Conservation (phyloP, 108 stramenopile genomes). For the Cyclotella atomus region DNA sequence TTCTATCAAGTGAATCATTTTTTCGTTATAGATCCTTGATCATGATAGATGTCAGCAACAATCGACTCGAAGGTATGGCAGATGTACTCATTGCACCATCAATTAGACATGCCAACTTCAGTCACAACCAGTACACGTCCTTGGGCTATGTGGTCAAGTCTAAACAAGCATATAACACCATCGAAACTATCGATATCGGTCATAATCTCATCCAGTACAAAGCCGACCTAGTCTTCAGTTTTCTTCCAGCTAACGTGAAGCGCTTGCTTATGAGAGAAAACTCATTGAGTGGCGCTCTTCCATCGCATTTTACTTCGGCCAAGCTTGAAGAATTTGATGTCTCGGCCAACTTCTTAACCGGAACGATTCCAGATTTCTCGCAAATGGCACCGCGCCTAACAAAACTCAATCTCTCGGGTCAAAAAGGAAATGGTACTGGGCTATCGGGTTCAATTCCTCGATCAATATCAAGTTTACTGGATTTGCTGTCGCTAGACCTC, state of each 20-base stretch:
- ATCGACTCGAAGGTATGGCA: constrained; percentile 25
- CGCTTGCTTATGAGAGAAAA: constrained; percentile 8
- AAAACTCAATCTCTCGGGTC: constrained; percentile 7
- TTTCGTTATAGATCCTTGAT: constrained; percentile 48
- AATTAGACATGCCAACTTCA: constrained; percentile 52
- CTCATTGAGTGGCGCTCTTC: constrained; percentile 8
- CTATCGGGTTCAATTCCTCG: constrained; percentile 12
- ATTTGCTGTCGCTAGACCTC: neutral
- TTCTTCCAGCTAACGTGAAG: constrained; percentile 26
- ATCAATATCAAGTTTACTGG: neutral
- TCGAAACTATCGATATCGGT: constrained; percentile 51
- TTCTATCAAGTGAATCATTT: constrained; percentile 1
- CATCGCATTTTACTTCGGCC: constrained; percentile 1
- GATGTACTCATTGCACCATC: constrained; percentile 65
- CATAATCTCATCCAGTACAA: constrained; percentile 44
- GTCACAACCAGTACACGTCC: constrained; percentile 47
- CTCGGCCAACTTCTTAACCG: neutral
- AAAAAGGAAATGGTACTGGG: neutral
- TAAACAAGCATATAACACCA: constrained; percentile 20
- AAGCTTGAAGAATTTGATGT: constrained; percentile 3
- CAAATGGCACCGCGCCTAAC: neutral
- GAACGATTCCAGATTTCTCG: constrained; percentile 22
- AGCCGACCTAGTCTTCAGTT: constrained; percentile 10
- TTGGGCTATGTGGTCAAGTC: constrained; percentile 56
- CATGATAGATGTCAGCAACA: constrained; percentile 20